Conservation (phyloP, 1,284 basidiomycete species). For the Takashimella koratensis region DNA sequence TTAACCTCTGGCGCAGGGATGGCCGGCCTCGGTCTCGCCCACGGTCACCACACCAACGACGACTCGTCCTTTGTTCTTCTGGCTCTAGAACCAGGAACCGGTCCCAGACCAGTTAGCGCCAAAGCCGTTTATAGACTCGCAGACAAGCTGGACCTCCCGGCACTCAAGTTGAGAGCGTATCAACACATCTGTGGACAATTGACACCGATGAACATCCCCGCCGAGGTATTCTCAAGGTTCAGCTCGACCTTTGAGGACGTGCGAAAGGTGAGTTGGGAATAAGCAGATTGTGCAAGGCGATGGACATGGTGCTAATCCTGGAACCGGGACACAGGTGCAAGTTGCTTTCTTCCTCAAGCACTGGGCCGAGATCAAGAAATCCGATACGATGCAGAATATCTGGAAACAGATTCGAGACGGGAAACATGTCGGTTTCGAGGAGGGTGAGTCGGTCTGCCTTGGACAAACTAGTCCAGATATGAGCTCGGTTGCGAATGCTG, state of each 20-base stretch:
- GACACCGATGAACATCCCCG: constrained; percentile 73
- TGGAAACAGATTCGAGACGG: constrained; percentile 77
- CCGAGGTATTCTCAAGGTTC: constrained; percentile 81
- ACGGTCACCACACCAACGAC: neutral
- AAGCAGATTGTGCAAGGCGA: too few species aligned
- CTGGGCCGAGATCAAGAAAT: constrained; percentile 75
- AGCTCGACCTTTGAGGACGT: constrained; percentile 75
- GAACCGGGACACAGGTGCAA: constrained; percentile 67
- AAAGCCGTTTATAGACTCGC: constrained; percentile 86
- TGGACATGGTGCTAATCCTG: too few species aligned
- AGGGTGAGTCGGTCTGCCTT: constrained; percentile 34
- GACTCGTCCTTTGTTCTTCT: constrained; percentile 14
- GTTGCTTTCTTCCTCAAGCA: constrained; percentile 72
- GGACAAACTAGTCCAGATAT: too few species aligned
- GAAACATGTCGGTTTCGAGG: constrained; percentile 69
- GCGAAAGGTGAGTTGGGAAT: constrained; percentile 60
- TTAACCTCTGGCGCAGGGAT: constrained; percentile 56
- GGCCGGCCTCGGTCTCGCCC: constrained; percentile 41
- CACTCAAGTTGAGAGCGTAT: constrained; percentile 43
- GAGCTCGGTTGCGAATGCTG: too few species aligned
- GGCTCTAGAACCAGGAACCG: constrained; percentile 16
- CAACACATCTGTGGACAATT: constrained; percentile 73
- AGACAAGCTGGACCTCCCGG: constrained; percentile 56
- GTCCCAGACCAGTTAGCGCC: constrained; percentile 74
- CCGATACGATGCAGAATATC: constrained; percentile 73